phyloP scores from a whole-genome alignment of 1,284 basidiomycete species.

The Leccinum angustisporum region DNA sequence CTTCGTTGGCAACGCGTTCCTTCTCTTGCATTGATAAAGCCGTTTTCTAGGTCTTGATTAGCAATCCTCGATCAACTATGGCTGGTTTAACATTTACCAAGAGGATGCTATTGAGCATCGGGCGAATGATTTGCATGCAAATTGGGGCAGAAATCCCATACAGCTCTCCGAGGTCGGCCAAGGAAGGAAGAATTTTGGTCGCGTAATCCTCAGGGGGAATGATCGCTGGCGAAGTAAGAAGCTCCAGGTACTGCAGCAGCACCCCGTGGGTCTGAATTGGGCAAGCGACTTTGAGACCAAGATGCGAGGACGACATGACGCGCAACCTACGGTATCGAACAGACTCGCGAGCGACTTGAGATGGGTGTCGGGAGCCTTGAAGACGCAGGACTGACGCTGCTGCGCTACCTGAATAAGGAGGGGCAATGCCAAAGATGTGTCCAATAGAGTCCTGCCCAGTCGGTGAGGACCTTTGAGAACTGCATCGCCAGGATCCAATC shows the following conservation, averaged over 20 bases:
- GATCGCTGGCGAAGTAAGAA: conserved; percentile 64
- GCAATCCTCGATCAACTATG: conserved; percentile 1
- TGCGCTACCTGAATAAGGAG: conserved; percentile 88
- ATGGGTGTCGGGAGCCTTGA: conserved; percentile 67
- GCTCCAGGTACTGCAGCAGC: conserved; percentile 71
- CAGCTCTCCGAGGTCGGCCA: conserved; percentile 67
- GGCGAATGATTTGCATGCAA: conserved; percentile 90
- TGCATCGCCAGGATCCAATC: conserved; percentile 62
- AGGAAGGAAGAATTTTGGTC: conserved; percentile 63
- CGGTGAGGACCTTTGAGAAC: conserved; percentile 63
- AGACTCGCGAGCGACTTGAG: conserved; percentile 84
- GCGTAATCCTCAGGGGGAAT: conserved; percentile 64
- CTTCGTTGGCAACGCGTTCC: conserved; percentile 64
- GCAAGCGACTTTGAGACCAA: conserved; percentile 18
- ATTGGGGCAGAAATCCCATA: conserved; percentile 82
- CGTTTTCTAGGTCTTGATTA: conserved; percentile 42
- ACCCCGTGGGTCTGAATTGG: conserved; percentile 69
- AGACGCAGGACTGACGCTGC: conserved; percentile 81
- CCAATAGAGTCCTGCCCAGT: conserved; percentile 69
- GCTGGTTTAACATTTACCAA: conserved; percentile 44
- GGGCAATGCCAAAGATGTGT: conserved; percentile 73
- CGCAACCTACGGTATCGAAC: conserved; percentile 75
- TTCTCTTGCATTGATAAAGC: conserved; percentile 63
- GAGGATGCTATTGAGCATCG: conserved; percentile 68
- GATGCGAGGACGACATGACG: conserved; percentile 20